Evolutionary conservation across 257 asterid species (phyloP).

Genomic region (Osmanthus fragrans): DNA sequence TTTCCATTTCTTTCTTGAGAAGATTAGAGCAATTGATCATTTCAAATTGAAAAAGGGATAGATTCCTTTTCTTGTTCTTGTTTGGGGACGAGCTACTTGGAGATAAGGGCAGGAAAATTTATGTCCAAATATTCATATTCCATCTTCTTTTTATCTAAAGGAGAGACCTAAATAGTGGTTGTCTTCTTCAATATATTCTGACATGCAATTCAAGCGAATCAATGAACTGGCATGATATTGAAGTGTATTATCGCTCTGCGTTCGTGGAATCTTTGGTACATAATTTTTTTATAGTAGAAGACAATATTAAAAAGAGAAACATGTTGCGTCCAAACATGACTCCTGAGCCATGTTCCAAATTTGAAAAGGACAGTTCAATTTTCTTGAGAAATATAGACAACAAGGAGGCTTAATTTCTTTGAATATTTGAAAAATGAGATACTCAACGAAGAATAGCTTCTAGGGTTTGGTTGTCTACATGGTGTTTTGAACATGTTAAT

Average conservation of each 20-base stretch:
- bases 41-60: background rate
- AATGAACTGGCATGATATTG: background rate
- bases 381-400: too few species aligned
- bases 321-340: too few species aligned
- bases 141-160: background rate
- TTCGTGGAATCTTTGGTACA: background rate
- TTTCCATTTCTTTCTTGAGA: background rate
- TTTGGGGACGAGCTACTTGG: background rate
- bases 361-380: too few species aligned
- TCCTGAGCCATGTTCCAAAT: too few species aligned
- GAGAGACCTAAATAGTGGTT: background rate
- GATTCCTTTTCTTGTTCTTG: background rate
- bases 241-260: background rate
- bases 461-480: too few species aligned
- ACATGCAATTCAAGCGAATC: background rate
- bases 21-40: background rate
- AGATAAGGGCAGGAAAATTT: background rate
- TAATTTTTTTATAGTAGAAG: background rate
- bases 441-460: too few species aligned
- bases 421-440: too few species aligned
- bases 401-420: too few species aligned
- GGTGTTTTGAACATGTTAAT: too few species aligned
- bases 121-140: background rate
- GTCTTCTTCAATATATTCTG: background rate
- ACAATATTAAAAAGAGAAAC: too few species aligned